Evolutionary conservation across 768 basidiomycete species (phyloP), one percentile per base, ranked within the genome.

Genomic region (Macrolepiota fuliginosa): DNA sequence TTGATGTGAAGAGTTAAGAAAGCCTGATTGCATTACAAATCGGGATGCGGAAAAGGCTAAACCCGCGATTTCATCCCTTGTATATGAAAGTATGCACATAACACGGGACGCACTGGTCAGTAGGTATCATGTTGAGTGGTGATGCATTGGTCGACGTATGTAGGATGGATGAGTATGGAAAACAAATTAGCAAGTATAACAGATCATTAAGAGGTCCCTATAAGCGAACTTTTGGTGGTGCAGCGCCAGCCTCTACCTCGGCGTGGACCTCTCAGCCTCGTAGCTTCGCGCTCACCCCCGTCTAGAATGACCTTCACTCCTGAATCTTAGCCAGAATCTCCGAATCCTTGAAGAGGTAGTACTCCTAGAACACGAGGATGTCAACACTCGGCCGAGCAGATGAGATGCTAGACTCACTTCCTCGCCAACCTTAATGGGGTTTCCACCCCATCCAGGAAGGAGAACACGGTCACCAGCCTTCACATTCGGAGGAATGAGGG

Each of bases 251-350:
- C 55, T 42, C 36, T 37, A 46, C 22, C 27, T 50, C 19, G 24
- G n/a, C 42, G 24, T 57, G 10, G 36, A 2, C 22, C 24, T 19
- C 39, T 42, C 15, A 25, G 24, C 39, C 11, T 56, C 55, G 19
- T n/a, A 42, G 29, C 58, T 36, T 39, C 37, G 7, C 4, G 29
- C 35, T 29, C 6, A 24, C 50, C 32, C 56, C 9, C 25, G 22
- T 61, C 37, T 42, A 56, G 17, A 46, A 59, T 59, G 62, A 53
- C 57, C 27, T 74, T 77, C 83, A 97, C 81, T 97, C 96, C 74
- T 90, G 84, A 70, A 98, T 94, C 81, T 96, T 97, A 62, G 96
- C 96, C 56, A 98, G 83, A 72, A 99, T 97, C 71, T 98, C 96
- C 25, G 85, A 74, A 76, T 98, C 96, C 78, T 89, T 91, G 88